Conservation (phyloP, 441 rosid genomes). For the Viola pubescens region DNA sequence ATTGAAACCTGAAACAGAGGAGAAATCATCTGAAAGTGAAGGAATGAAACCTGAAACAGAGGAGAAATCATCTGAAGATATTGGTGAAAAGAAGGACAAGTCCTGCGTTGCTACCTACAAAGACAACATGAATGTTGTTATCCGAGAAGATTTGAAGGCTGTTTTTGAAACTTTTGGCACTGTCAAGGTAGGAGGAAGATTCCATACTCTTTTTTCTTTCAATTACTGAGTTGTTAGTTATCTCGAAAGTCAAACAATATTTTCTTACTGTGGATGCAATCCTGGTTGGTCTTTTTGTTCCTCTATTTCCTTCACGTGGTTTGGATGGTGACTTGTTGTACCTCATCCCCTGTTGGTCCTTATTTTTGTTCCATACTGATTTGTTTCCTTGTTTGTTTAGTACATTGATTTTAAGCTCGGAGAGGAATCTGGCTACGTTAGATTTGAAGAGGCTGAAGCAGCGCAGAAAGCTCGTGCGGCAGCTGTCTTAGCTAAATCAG, state of each 20-base stretch:
- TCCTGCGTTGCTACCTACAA: slow-evolving; percentile 35
- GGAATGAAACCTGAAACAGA: background rate
- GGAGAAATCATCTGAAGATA: slow-evolving; percentile 29
- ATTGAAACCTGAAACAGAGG: background rate
- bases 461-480: slow-evolving; percentile 94
- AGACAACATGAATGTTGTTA: slow-evolving; percentile 56
- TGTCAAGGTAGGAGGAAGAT: slow-evolving; percentile 49
- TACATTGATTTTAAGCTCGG: slow-evolving; percentile 86
- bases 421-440: slow-evolving; percentile 59
- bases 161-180: slow-evolving; percentile 61
- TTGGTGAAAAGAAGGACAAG: slow-evolving; percentile 32
- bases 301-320: slow-evolving; percentile 1
- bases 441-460: slow-evolving; percentile 85
- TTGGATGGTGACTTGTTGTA: background rate
- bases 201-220: background rate
- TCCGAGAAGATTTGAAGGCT: slow-evolving; percentile 86
- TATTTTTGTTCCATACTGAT: background rate
- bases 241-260: background rate
- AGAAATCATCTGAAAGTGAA: slow-evolving; percentile 10
- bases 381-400: slow-evolving; percentile 24
- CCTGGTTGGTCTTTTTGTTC: background rate
- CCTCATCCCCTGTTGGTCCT: background rate
- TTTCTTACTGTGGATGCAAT: background rate
- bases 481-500: slow-evolving; percentile 79
- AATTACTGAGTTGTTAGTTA: background rate